phyloP scores from a whole-genome alignment of 2,329 filamentous ascomycete genomes.

The Colletotrichum cordylinicola region DNA sequence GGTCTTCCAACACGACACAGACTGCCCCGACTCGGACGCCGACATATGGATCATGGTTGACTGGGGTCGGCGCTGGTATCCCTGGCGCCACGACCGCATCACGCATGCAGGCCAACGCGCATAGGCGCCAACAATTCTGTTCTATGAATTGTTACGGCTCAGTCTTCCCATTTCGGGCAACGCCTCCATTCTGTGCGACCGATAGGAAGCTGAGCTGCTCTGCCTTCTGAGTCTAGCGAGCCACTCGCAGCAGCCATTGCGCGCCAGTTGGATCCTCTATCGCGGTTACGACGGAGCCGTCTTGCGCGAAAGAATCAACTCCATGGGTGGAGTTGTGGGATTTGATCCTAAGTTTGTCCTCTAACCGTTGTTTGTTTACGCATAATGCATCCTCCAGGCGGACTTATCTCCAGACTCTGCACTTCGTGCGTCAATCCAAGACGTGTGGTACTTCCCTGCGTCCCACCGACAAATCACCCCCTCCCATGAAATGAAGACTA shows the following conservation, averaged over 20 bases:
- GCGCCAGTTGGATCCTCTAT: neutral
- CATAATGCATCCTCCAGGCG: neutral
- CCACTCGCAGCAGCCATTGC: neutral
- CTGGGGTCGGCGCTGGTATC: conserved; percentile 1
- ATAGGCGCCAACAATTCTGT: conserved; percentile 20
- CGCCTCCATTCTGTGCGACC: neutral
- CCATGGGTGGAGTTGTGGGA: neutral
- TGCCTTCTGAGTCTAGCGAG: neutral
- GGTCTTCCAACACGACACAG: neutral
- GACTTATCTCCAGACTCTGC: neutral
- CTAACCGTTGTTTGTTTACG: neutral
- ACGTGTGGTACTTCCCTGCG: conserved; percentile 1
- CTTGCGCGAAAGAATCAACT: neutral
- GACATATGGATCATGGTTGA: neutral
- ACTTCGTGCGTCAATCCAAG: conserved; percentile 7
- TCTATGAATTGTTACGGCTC: neutral
- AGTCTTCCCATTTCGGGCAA: neutral
- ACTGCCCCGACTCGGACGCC: neutral
- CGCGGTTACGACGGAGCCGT: neutral
- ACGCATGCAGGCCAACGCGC: conserved; percentile 20
- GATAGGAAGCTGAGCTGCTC: neutral
- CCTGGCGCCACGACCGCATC: conserved; percentile 17
- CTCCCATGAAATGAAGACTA: neutral
- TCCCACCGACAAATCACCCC: conserved; percentile 3
- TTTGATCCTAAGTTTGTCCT: neutral